A percentile compares a stretch with the other conserved stretches of the same genome.
Conservation (phyloP, 2,329 filamentous ascomycete genomes). For the Pseudocercospora pini-densiflorae region DNA sequence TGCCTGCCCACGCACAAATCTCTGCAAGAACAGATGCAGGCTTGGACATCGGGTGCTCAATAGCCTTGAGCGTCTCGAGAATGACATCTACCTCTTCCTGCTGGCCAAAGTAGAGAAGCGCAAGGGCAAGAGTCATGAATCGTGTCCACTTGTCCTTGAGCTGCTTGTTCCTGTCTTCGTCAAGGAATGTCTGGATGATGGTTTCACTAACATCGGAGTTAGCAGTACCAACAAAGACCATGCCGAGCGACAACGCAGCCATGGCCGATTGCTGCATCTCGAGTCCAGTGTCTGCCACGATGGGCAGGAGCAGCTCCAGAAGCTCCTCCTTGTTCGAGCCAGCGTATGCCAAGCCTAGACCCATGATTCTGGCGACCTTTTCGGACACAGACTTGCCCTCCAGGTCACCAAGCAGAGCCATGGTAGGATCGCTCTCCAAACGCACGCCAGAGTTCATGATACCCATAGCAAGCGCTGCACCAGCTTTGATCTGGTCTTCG, state of each 20-base stretch:
- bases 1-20: conserved; percentile 97
- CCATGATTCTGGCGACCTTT: conserved; percentile 89
- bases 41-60: conserved; percentile 95
- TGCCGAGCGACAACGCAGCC: conserved; percentile 86
- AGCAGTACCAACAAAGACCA: conserved; percentile 91
- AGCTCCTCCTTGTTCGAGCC: conserved; percentile 91
- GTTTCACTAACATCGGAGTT: conserved; percentile 90
- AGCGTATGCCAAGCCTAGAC: conserved; percentile 90
- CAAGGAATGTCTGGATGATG: conserved; percentile 89
- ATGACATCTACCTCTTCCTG: conserved; percentile 99
- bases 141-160: conserved; percentile 98
- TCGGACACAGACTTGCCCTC: conserved; percentile 77
- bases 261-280: conserved; percentile 97
- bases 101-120: conserved; percentile 91
- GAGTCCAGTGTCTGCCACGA: conserved; percentile 80
- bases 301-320: conserved; percentile 81
- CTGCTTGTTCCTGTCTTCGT: conserved; percentile 88
- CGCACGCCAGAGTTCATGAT: conserved; percentile 94
- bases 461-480: conserved; percentile 89
- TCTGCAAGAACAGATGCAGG: conserved; percentile 93
- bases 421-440: conserved; percentile 84
- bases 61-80: conserved; percentile 92
- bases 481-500: conserved; percentile 86
- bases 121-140: conserved; percentile 92
- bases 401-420: conserved; percentile 85